A percentile compares a stretch with the other conserved stretches of the same genome.
These are phyloP conservation scores for Rossbeevera mucosa DNA, from an alignment of 768 basidiomycete genomes.

Conservation along the genomic window DNA sequence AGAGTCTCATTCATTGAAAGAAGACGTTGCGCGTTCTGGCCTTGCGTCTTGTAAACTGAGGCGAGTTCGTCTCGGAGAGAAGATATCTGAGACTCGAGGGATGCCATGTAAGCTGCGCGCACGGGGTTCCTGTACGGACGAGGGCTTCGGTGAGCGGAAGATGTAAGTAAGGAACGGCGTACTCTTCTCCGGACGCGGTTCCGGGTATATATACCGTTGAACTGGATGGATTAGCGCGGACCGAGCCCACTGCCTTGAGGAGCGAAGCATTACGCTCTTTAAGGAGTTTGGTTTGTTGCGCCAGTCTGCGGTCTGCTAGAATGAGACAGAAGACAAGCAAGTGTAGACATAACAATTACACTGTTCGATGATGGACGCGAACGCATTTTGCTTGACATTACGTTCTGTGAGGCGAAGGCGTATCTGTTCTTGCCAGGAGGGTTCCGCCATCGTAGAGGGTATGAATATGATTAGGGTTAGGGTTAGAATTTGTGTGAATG, in stretches of 20 bases:
- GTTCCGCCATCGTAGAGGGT: slow-evolving; percentile 63
- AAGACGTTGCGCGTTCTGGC: slow-evolving; percentile 90
- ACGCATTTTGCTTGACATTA: slow-evolving; percentile 76
- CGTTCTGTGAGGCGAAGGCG: slow-evolving; percentile 77
- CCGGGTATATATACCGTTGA: slow-evolving; percentile 60
- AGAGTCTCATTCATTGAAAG: slow-evolving; percentile 93
- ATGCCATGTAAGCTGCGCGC: slow-evolving; percentile 81
- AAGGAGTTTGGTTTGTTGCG: slow-evolving; percentile 86
- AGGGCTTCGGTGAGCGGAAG: not conserved
- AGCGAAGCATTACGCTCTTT: slow-evolving; percentile 91
- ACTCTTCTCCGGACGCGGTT: slow-evolving; percentile 64
- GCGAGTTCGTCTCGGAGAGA: slow-evolving; percentile 89
- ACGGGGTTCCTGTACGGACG: slow-evolving; percentile 63
- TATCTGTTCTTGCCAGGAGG: slow-evolving; percentile 79
- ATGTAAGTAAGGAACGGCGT: slow-evolving; percentile 23
- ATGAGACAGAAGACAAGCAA: slow-evolving; percentile 9
- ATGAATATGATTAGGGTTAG: slow-evolving; percentile 19
- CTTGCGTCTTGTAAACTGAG: slow-evolving; percentile 92
- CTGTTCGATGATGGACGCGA: slow-evolving; percentile 85
- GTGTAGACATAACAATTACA: slow-evolving; percentile 48
- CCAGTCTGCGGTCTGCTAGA: slow-evolving; percentile 76
- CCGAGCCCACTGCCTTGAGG: slow-evolving; percentile 75
- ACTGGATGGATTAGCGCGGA: slow-evolving; percentile 56
- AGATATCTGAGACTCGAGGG: slow-evolving; percentile 91
- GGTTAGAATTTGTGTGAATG: slow-evolving; percentile 12